A percentile compares a stretch with the other conserved stretches of the same genome.
Evolutionary conservation across 2,329 filamentous ascomycete species (phyloP).

Genomic region (Arachnomyces sp.): DNA sequence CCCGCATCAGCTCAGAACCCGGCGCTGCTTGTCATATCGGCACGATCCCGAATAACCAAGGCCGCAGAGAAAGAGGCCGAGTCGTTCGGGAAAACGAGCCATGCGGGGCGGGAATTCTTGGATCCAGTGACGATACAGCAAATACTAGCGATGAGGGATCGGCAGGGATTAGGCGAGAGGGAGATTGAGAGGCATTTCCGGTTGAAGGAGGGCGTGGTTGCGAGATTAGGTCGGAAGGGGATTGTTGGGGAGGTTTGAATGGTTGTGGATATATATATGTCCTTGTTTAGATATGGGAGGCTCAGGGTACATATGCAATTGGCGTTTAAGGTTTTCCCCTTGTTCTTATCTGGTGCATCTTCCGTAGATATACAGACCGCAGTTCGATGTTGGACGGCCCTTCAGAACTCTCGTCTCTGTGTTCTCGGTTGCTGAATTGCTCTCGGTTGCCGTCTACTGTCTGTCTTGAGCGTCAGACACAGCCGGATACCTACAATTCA

Average conservation of each 20-base stretch:
- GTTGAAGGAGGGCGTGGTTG: slow-evolving; percentile 38
- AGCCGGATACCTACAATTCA: too few species aligned
- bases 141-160: slow-evolving; percentile 42
- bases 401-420: background rate
- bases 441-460: too few species aligned
- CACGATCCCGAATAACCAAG: slow-evolving; percentile 44
- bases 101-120: slow-evolving; percentile 38
- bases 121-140: slow-evolving; percentile 46
- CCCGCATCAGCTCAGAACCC: slow-evolving; percentile 40
- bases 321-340: slow-evolving; percentile 11
- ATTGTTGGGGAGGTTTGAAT: slow-evolving; percentile 22
- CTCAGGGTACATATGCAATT: background rate
- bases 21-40: slow-evolving; percentile 46
- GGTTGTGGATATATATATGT: background rate
- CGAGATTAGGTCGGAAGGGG: slow-evolving; percentile 28
- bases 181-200: slow-evolving; percentile 41
- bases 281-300: background rate
- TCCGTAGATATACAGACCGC: background rate
- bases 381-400: background rate
- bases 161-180: slow-evolving; percentile 24
- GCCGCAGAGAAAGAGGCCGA: slow-evolving; percentile 50
- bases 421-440: too few species aligned
- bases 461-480: too few species aligned
- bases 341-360: slow-evolving; percentile 9
- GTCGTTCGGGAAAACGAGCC: slow-evolving; percentile 36